A percentile compares a stretch with the other conserved stretches of the same genome.
Evolutionary conservation across 805 yeast genomes (phyloP).

Genomic region (Martiniozyma abietophila): DNA sequence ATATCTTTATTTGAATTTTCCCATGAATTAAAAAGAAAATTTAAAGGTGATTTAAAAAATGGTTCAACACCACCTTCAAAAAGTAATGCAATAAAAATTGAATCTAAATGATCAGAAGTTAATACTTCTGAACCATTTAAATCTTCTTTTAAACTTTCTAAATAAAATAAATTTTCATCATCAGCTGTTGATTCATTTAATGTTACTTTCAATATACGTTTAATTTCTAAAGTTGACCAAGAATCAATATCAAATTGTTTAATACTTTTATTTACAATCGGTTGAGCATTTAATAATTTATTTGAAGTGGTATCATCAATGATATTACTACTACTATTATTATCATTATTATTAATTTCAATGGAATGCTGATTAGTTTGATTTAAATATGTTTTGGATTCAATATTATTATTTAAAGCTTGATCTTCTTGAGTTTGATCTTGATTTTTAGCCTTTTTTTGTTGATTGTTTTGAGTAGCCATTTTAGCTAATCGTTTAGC

Average conservation of each 20-base stretch:
- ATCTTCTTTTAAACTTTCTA: constrained; percentile 22
- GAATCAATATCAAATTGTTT: constrained; percentile 20
- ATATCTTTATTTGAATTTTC: constrained; percentile 30
- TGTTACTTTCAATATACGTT: constrained; percentile 29
- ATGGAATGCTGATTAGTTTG: no score
- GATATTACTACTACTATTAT: background rate
- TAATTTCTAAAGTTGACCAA: constrained; percentile 36
- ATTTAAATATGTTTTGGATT: no score
- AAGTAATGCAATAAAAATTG: constrained; percentile 44
- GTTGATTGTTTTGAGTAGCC: constrained; percentile 11
- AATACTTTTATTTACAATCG: no score
- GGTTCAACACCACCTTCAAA: constrained; percentile 42
- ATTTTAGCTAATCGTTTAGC: constrained; percentile 45
- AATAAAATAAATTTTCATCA: constrained; percentile 16
- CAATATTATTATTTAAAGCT: no score
- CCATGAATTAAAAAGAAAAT: constrained; percentile 41
- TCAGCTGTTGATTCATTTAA: constrained; percentile 20
- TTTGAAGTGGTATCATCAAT: background rate
- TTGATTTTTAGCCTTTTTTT: constrained; percentile 3
- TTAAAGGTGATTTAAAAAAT: constrained; percentile 28
- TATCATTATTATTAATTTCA: background rate
- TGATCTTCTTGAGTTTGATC: no score
- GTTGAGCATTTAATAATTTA: no score
- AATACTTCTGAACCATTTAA: constrained; percentile 13
- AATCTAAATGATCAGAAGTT: constrained; percentile 33